Conservation (phyloP, 1,139 yeast species). For the Zygotorulaspora mrakii region DNA sequence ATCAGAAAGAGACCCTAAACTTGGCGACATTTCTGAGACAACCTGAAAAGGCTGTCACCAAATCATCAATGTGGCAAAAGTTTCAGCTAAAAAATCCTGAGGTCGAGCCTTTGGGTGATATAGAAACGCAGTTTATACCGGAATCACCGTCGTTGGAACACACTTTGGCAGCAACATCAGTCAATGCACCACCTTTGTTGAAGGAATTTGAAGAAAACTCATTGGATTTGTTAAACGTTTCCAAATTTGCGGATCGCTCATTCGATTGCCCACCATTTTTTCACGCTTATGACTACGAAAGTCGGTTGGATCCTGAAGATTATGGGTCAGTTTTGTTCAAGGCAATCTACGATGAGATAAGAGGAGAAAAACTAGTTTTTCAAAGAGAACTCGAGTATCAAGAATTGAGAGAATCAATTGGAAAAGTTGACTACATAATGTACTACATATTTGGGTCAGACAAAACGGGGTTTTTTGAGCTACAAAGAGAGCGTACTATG, state of each 20-base stretch:
- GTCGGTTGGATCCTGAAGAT: constrained; percentile 22
- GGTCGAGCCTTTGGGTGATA: constrained; percentile 9
- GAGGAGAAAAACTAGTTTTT: constrained; percentile 19
- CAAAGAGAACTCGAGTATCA: constrained; percentile 28
- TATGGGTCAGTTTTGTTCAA: constrained; percentile 22
- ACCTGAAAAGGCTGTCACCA: constrained; percentile 12
- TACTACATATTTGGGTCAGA: constrained; percentile 31
- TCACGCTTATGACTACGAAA: constrained; percentile 24
- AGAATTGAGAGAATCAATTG: constrained; percentile 17
- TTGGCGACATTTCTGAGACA: constrained; percentile 14
- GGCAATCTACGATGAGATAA: constrained; percentile 22
- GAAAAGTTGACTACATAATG: constrained; percentile 22
- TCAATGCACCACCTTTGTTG: constrained; percentile 1
- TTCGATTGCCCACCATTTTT: constrained; percentile 28
- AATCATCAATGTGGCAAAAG: constrained; percentile 7
- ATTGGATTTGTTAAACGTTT: constrained; percentile 13
- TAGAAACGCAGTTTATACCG: constrained; percentile 16
- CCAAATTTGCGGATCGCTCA: constrained; percentile 9
- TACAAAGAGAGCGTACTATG: constrained; percentile 22
- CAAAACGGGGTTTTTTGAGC: constrained; percentile 26
- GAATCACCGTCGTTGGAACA: constrained; percentile 18
- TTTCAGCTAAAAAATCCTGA: constrained; percentile 3
- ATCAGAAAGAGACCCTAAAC: constrained; percentile 7
- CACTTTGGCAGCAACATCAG: constrained; percentile 7
- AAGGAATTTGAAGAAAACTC: constrained; percentile 4